Base-by-base conservation (phyloP, 495 filamentous ascomycete species). In the Entonaema liquescens region DNA sequence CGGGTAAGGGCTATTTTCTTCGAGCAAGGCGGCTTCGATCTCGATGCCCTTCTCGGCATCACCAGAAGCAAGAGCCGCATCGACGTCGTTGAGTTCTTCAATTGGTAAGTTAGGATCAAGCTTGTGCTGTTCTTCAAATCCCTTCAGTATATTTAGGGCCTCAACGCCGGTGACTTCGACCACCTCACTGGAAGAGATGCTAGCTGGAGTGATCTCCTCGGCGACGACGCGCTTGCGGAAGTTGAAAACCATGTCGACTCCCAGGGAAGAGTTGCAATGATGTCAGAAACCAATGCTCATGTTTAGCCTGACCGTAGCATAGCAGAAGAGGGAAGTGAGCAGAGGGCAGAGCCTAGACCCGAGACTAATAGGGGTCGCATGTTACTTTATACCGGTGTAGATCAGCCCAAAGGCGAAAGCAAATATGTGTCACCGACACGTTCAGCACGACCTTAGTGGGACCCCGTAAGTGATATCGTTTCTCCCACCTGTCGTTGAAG, bases 61-160 rank as follows among this genome's bases (percentile, higher is more conserved):
- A 33, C 78, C 70, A 1, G 83, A 83, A 58, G 84, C 74, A n/a
- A 91, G 81, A 12, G 85, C 88, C 26, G 86, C 82, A 26, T 90
- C 86, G 44, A 91, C 83, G 69, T 86, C 87, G 53, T 89, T 83
- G 56, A 85, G 77, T 26, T 90, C 83, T 44, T 91, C 86, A 40
- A 88, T 78, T 9, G 88, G 86, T 47, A 93, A 66, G 71, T 93
- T 92, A 15, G 89, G 89, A 66, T 93, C 90, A 83, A 90, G 87
- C 62, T 86, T 84, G 62, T 91, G 89, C 61, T 86, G 84, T 59
- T 85, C 83, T 67, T 89, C 87, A 62, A 90, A 84, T 12, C 79
- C 71, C 67, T 81, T 80, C 13, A 83, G 74, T 31, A 79, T 78
- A 31, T 75, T 69, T 13, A 81, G 67, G 31, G 70, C 70, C 42